These are phyloP conservation scores for Paspalum notatum DNA, from an alignment of 176 grass and related monocot genomes.

Conservation along the genomic window DNA sequence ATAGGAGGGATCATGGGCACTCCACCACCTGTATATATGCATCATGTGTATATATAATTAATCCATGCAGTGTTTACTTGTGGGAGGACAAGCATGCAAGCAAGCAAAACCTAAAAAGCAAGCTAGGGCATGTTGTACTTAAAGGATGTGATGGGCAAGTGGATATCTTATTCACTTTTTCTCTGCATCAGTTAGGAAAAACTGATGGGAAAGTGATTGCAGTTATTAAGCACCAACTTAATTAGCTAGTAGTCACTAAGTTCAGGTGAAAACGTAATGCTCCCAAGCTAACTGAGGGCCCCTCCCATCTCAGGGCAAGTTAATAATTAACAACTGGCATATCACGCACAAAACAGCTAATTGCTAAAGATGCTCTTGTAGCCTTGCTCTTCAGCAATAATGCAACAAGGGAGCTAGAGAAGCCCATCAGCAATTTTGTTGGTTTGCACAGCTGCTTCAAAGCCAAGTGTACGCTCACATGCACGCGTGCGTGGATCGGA, in stretches of 20 bases:
- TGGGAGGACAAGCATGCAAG: constrained; percentile 33
- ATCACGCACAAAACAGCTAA: constrained; percentile 2
- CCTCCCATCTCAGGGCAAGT: neutral
- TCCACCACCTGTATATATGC: constrained; percentile 33
- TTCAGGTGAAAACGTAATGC: constrained; percentile 13
- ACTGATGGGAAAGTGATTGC: neutral
- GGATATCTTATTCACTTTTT: constrained; percentile 27
- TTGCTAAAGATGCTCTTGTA: neutral
- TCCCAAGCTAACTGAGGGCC: constrained; percentile 4
- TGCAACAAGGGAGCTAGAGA: too few relatives aligned
- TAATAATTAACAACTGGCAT: constrained; percentile 37
- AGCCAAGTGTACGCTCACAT: too few relatives aligned
- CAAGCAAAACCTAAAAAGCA: constrained; percentile 53
- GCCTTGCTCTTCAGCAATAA: too few relatives aligned
- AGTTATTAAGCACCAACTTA: constrained; percentile 19
- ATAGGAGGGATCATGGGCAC: constrained; percentile 36
- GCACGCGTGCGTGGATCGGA: too few relatives aligned
- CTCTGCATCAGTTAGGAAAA: neutral
- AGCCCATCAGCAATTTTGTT: too few relatives aligned
- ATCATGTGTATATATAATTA: too few relatives aligned
- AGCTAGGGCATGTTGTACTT: constrained; percentile 43
- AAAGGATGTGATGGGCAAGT: constrained; percentile 54
- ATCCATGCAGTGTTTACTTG: constrained; percentile 15
- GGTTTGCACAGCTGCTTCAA: too few relatives aligned
- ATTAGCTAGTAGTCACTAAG: neutral